Evolutionary conservation across 2,329 filamentous ascomycete genomes (phyloP), one percentile per base, ranked within the genome.

Genomic region (Allantophomopsis cytisporea): DNA sequence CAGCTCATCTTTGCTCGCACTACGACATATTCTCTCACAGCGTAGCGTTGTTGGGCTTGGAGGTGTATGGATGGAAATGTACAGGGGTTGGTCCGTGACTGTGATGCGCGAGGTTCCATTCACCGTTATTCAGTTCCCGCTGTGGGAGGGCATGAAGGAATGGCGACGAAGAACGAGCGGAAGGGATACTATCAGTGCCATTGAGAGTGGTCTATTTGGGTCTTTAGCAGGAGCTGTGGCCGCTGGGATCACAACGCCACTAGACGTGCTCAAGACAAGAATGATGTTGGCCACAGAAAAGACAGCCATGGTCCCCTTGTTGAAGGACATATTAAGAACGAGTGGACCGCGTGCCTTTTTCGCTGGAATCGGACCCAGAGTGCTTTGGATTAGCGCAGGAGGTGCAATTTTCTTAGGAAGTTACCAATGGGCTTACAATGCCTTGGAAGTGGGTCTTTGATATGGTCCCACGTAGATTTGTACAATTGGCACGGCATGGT

Each of bases 91-190:
- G 72, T 74, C 77, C 14, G 87, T 96, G 50, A 98, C 91, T 2
- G 80, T 98, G 39, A 81, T 95, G 64, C 77, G 91, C 43, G 91
- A 98, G 66, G 88, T 98, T 44, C 91, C 91, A 4, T 98, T 98
- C 54, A 96, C 93, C 2, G 80, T 95, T 8, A 83, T 98, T 46
- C 91, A 98, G 61, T 98, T 98, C 58, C 91, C 91, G 35, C 71
- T 98, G 46, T 98, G 91, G 91, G 91, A 98, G 62, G 77, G 72
- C 4, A 73, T 96, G 70, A 96, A 95, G 69, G 67, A 68, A 33
- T 84, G 75, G 71, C 68, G 77, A 5, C 60, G 69, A 34, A 51
- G 62, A 32, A 58, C 52, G 42, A 51, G 36, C 28, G 56, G 63
- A 35, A 54, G 53, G 28, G 47, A 46, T 14, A 40, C 42, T 13